Evolutionary conservation across 305 asterid genomes (phyloP), one percentile per base, ranked within the genome.

Genomic region (Withania somnifera): DNA sequence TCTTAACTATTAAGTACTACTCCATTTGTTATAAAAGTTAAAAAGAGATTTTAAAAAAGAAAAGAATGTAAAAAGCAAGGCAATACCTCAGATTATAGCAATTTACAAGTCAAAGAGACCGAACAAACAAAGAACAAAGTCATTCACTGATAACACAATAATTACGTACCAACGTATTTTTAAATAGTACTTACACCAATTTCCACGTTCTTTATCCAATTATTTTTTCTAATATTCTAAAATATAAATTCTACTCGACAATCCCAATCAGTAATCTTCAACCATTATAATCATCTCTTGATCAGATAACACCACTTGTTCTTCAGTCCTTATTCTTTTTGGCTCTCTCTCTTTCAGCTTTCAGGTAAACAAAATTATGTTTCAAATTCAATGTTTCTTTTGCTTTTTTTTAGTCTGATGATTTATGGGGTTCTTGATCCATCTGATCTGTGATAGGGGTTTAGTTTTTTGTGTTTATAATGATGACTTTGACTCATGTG

Each of bases 221-320:
- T 40, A 19, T 7, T 11, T 24, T 47, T 11, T 5, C 10, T 61
- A 61, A 56, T 34, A 26, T 32, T 77, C 26, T 19, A 15, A 30
- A 19, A 51, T 19, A 15, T n/a, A 30, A 19, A 51, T 34, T 81
- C 68, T 58, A 83, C 82, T 76, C 82, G 66, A 82, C 78, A 50
- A 24, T 57, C 42, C 82, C 87, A 86, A 86, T 84, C 76, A 85
- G 82, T 77, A 86, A 80, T 77, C 79, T 83, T n/a, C n/a, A n/a
- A 47, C 67, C 78, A 76, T 20, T 84, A 76, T 40, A 83, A 64
- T 52, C 60, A 86, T 69, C 71, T 42, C 85, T 34, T 82, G 82
- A 82, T 54, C 71, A 86, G 91, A 90, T 89, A 91, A 88, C 91
- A 81, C 58, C 47, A 58, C 45, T 40, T 84, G 87, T 90, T 86